A percentile compares a stretch with the other conserved stretches of the same genome.
Conservation (phyloP, 2,329 filamentous ascomycete genomes). For the Lizonia empirigonia region DNA sequence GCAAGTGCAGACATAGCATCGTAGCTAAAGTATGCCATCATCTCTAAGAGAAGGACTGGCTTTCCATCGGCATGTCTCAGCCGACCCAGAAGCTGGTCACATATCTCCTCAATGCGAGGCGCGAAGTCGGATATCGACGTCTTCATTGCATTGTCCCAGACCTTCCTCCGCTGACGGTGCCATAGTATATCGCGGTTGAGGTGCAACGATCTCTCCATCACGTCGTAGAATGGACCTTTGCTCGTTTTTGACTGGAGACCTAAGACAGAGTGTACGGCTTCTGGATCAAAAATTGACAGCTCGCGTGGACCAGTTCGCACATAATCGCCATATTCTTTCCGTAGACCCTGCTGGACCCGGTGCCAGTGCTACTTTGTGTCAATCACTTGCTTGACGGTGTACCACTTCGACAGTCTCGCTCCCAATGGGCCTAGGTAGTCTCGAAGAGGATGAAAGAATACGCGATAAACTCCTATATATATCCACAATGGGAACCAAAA, state of each 20-base stretch:
- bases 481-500: constrained; percentile 30
- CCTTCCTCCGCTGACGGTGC: constrained; percentile 33
- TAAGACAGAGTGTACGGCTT: constrained; percentile 28
- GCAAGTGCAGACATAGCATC: constrained; percentile 55
- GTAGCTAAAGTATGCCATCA: constrained; percentile 52
- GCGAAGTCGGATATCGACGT: constrained; percentile 30
- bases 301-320: constrained; percentile 35
- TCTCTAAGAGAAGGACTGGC: constrained; percentile 48
- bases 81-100: constrained; percentile 28
- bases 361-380: constrained; percentile 25
- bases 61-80: constrained; percentile 26
- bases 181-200: constrained; percentile 33
- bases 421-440: constrained; percentile 28
- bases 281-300: constrained; percentile 32
- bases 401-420: constrained; percentile 34
- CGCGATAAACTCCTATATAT: constrained; percentile 30
- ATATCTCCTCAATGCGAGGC: constrained; percentile 30
- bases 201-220: constrained; percentile 31
- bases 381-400: constrained; percentile 25
- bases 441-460: constrained; percentile 32
- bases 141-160: constrained; percentile 42
- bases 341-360: constrained; percentile 26
- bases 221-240: constrained; percentile 36
- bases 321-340: constrained; percentile 32
- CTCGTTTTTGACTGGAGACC: constrained; percentile 29